Percentiles rank a stretch among this genome's conserved stretches.
Evolutionary conservation across 331 rosid species (phyloP).

Genomic region (Saraca asoca): DNA sequence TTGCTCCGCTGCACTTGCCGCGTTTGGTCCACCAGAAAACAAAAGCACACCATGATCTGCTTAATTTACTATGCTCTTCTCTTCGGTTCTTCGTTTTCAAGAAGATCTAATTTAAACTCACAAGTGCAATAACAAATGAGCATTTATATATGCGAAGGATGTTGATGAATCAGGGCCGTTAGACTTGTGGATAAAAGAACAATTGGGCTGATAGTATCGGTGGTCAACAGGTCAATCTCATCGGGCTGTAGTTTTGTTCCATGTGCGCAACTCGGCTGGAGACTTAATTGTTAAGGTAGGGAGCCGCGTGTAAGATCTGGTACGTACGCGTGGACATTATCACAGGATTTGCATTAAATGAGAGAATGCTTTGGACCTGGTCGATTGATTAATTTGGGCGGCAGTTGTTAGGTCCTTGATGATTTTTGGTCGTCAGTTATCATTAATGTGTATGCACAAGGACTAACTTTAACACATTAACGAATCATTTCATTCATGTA

Average conservation of each 20-base stretch:
- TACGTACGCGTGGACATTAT: slow-evolving; percentile 30
- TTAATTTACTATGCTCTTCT: background rate
- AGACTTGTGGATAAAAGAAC: background rate
- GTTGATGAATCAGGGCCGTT: slow-evolving; percentile 26
- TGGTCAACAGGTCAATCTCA: background rate
- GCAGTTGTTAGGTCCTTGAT: slow-evolving; percentile 39
- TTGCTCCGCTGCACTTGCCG: slow-evolving; percentile 64
- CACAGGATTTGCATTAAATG: slow-evolving; percentile 28
- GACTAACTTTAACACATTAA: too few relatives aligned
- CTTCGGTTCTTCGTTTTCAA: background rate
- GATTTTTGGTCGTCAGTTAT: background rate
- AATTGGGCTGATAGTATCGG: background rate
- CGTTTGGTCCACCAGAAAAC: slow-evolving; percentile 81
- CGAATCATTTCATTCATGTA: too few relatives aligned
- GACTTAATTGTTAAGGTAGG: background rate
- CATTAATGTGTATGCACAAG: too few relatives aligned
- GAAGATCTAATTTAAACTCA: too few relatives aligned
- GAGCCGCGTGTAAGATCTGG: background rate
- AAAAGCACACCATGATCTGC: slow-evolving; percentile 66
- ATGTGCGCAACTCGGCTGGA: slow-evolving; percentile 26
- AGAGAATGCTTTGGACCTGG: background rate
- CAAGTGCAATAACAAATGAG: background rate
- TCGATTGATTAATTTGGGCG: slow-evolving; percentile 31
- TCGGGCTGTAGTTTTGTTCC: slow-evolving; percentile 17
- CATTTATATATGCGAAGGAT: background rate